A percentile compares a stretch with the other conserved stretches of the same genome.
These are phyloP conservation scores for Trichocladium antarcticum DNA, from an alignment of 495 filamentous ascomycete genomes.

Conservation along the genomic window DNA sequence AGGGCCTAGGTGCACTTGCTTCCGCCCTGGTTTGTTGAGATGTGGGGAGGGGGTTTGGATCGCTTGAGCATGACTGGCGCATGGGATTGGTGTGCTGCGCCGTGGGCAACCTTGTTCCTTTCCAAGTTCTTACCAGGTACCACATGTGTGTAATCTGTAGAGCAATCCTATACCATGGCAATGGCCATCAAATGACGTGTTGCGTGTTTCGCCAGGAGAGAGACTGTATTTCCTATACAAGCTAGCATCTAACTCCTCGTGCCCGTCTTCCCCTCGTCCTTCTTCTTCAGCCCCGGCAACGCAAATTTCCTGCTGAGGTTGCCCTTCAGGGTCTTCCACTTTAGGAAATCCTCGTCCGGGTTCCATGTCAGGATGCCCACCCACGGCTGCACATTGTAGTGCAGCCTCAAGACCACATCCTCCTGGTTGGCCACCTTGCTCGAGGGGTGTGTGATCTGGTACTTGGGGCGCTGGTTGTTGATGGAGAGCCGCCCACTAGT, in stretches of 20 bases:
- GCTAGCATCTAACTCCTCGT: background rate
- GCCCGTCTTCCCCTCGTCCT: slow-evolving; percentile 24
- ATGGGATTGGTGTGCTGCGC: no score
- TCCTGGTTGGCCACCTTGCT: slow-evolving; percentile 56
- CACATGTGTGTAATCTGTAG: no score
- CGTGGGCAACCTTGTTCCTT: no score
- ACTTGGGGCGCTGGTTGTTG: slow-evolving; percentile 76
- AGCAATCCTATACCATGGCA: no score
- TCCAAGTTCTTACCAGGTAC: no score
- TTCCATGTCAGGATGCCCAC: slow-evolving; percentile 80
- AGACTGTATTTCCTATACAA: no score
- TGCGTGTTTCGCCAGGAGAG: background rate
- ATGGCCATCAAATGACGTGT: no score
- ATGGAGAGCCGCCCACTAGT: slow-evolving; percentile 56
- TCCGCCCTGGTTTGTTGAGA: no score
- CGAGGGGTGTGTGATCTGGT: slow-evolving; percentile 80
- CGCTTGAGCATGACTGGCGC: no score
- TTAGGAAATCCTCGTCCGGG: slow-evolving; percentile 44
- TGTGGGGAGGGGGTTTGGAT: background rate
- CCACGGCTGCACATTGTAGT: slow-evolving; percentile 98
- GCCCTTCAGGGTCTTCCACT: slow-evolving; percentile 50
- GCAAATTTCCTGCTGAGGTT: slow-evolving; percentile 57
- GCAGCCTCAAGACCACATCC: slow-evolving; percentile 66
- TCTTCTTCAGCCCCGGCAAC: slow-evolving; percentile 63
- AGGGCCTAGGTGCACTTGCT: no score